Evolutionary conservation across 257 asterid genomes (phyloP).

Genomic region (Fraxinus americana): DNA sequence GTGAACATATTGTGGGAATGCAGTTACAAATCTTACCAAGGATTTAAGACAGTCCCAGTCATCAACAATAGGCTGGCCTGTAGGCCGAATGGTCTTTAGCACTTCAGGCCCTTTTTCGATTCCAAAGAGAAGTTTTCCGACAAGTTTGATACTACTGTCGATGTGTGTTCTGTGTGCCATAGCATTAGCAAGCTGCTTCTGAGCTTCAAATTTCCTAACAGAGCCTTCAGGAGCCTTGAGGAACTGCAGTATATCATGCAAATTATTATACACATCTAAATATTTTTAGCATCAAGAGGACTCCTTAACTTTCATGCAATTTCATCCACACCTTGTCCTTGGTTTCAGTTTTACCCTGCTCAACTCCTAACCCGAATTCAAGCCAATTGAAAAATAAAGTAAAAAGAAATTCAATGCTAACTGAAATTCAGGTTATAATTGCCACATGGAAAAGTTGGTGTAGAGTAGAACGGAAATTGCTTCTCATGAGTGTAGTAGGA

Average conservation of each 20-base stretch:
- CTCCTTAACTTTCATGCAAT: background rate
- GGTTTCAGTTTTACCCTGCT: background rate
- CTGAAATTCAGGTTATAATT: background rate
- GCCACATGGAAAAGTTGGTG: background rate
- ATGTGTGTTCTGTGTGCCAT: conserved; percentile 76
- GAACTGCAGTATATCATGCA: background rate
- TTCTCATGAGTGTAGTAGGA: background rate
- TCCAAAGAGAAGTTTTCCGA: conserved; percentile 86
- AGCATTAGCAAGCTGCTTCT: conserved; percentile 75
- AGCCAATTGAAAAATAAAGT: background rate
- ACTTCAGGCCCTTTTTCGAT: conserved; percentile 61
- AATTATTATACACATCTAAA: background rate
- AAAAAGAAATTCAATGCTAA: too few species aligned
- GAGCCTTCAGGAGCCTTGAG: conserved; percentile 81
- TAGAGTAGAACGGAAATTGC: background rate
- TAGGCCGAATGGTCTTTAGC: conserved; percentile 55
- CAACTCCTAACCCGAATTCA: background rate
- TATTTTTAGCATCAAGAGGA: background rate
- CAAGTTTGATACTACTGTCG: conserved; percentile 64
- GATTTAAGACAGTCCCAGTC: conserved; percentile 94
- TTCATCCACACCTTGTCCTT: background rate
- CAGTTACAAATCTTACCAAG: conserved; percentile 46
- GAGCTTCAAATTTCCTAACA: conserved; percentile 74
- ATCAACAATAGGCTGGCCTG: conserved; percentile 86
- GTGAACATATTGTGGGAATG: background rate